These are phyloP conservation scores for Chaetomidium leptoderma DNA, from an alignment of 495 filamentous ascomycete genomes.

Conservation along the genomic window DNA sequence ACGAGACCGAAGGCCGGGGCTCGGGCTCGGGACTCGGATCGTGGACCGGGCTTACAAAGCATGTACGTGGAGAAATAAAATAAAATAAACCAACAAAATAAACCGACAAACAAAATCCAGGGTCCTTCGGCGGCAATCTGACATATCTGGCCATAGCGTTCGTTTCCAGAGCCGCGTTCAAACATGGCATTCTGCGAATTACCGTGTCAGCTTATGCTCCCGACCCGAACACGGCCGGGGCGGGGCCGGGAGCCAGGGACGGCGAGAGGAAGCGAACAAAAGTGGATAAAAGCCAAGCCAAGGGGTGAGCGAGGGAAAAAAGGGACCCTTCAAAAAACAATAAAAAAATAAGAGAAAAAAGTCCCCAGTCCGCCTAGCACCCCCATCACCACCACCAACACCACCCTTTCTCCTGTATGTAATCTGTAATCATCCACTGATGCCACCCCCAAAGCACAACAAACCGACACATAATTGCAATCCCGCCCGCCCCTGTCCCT, in stretches of 20 bases:
- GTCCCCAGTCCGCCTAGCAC: not conserved
- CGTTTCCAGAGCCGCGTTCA: not conserved
- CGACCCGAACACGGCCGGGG: slow-evolving; percentile 1
- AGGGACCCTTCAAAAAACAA: no score
- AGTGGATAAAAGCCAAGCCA: no score
- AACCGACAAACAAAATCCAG: no score
- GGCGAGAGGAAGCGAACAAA: not conserved
- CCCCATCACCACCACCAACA: not conserved
- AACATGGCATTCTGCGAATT: not conserved
- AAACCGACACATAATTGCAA: not conserved
- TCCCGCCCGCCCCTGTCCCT: slow-evolving; percentile 7
- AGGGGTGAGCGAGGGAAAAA: not conserved
- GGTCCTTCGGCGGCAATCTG: not conserved
- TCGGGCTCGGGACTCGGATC: no score
- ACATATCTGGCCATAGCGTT: not conserved
- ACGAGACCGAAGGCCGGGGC: no score
- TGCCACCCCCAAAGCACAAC: not conserved
- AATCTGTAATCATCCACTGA: no score
- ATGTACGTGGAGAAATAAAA: no score
- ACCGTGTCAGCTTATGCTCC: not conserved
- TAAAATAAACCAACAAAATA: no score
- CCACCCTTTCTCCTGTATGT: not conserved
- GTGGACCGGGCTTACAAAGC: no score
- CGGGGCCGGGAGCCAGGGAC: not conserved
- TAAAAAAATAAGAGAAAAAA: not conserved